These are phyloP conservation scores for Avena eriantha DNA, from an alignment of 176 grass and related monocot genomes.

Conservation along the genomic window DNA sequence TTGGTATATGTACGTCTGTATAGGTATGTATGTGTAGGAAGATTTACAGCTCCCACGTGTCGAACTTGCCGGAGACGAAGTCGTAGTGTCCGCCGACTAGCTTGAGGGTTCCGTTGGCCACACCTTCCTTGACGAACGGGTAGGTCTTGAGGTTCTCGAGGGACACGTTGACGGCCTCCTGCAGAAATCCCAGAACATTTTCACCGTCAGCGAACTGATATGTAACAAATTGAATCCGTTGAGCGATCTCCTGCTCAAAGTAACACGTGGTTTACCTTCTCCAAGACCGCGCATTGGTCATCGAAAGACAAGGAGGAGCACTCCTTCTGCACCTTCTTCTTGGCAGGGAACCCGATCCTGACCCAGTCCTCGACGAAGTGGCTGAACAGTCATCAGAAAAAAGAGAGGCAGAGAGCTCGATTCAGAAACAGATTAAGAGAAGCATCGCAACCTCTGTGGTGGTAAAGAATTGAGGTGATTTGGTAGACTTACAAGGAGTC, in stretches of 20 bases:
- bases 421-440: neutral
- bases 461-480: neutral
- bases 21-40: neutral
- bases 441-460: neutral
- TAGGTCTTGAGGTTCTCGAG: constrained; percentile 75
- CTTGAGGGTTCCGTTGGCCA: constrained; percentile 68
- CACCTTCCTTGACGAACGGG: constrained; percentile 76
- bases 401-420: neutral
- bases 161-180: constrained; percentile 76
- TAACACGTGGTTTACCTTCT: constrained; percentile 55
- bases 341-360: constrained; percentile 61
- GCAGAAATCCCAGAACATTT: neutral
- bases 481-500: constrained; percentile 62
- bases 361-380: constrained; percentile 97
- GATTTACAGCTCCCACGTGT: constrained; percentile 54
- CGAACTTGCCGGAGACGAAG: constrained; percentile 80
- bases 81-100: constrained; percentile 75
- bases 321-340: constrained; percentile 60
- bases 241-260: neutral
- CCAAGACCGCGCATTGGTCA: constrained; percentile 68
- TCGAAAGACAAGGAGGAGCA: constrained; percentile 40
- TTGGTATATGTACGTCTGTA: neutral
- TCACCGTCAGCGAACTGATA: neutral
- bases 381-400: constrained; percentile 29
- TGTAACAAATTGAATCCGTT: neutral